Conservation (phyloP, 371 early-diverging fungal species). For the Apophysomyces trapeziformis region DNA sequence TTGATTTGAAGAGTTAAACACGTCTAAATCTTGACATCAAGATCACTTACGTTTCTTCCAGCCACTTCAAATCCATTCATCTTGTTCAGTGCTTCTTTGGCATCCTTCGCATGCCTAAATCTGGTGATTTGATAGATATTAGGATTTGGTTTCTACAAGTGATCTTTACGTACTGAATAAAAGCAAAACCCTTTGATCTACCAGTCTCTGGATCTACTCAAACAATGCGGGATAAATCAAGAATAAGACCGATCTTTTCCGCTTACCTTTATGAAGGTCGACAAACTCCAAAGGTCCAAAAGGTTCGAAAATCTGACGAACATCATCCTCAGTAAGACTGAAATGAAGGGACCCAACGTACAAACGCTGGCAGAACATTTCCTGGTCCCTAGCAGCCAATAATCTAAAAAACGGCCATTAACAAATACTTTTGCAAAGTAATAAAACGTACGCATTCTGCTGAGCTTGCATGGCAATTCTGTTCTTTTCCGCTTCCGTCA, state of each 20-base stretch:
- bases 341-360: slow-evolving; percentile 85
- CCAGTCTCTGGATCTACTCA: slow-evolving; percentile 75
- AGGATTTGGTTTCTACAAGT: not conserved
- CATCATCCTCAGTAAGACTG: slow-evolving; percentile 83
- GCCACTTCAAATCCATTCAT: slow-evolving; percentile 88
- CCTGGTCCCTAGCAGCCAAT: slow-evolving; percentile 28
- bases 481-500: slow-evolving; percentile 95
- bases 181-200: slow-evolving; percentile 87
- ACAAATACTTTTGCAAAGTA: not conserved
- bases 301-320: slow-evolving; percentile 83
- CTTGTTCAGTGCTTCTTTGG: slow-evolving; percentile 80
- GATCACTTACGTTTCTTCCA: slow-evolving; percentile 64
- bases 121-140: slow-evolving; percentile 31
- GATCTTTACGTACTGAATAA: slow-evolving; percentile 70
- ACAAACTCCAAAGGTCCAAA: slow-evolving; percentile 89
- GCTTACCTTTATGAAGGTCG: slow-evolving; percentile 69
- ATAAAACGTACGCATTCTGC: slow-evolving; percentile 55
- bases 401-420: slow-evolving; percentile 4
- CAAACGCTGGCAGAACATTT: slow-evolving; percentile 67
- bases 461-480: slow-evolving; percentile 66
- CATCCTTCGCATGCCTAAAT: slow-evolving; percentile 75
- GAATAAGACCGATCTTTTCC: not conserved
- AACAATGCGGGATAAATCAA: slow-evolving; percentile 2
- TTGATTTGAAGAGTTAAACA: slow-evolving; percentile 10
- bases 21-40: slow-evolving; percentile 1